A percentile compares a stretch with the other conserved stretches of the same genome.
These are phyloP conservation scores for Daucus carota DNA, from an alignment of 129 eudicot species.

Conservation along the genomic window DNA sequence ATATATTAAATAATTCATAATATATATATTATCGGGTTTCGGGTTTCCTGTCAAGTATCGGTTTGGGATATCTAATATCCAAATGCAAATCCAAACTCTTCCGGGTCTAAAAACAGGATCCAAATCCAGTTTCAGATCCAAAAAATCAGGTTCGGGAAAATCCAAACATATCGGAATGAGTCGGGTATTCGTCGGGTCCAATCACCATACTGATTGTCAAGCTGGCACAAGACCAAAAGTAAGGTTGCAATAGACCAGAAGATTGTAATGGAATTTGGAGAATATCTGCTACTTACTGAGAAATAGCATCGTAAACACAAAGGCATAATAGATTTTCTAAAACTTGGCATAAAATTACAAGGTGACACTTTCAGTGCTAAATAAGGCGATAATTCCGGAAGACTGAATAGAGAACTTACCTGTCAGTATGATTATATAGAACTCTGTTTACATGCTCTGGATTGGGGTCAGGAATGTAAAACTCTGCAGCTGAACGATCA, in stretches of 20 bases:
- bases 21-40: too few species aligned
- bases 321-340: neutral
- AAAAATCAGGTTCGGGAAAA: too few species aligned
- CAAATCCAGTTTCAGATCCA: too few species aligned
- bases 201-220: neutral
- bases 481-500: constrained; percentile 75
- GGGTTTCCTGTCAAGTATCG: too few species aligned
- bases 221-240: neutral
- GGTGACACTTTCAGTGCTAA: neutral
- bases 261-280: neutral
- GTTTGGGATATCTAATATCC: too few species aligned
- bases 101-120: too few species aligned
- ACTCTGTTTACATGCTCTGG: constrained; percentile 54
- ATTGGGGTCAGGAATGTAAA: constrained; percentile 76
- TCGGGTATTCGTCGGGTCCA: too few species aligned
- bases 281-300: neutral
- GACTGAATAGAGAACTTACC: constrained; percentile 22
- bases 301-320: neutral
- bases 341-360: neutral
- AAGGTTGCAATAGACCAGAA: neutral
- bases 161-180: too few species aligned
- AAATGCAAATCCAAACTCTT: too few species aligned
- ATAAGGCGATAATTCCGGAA: neutral
- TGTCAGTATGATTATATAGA: constrained; percentile 48
- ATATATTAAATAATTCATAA: too few species aligned